phyloP scores from a whole-genome alignment of 2,329 filamentous ascomycete species.

The Fusarium sacchari region DNA sequence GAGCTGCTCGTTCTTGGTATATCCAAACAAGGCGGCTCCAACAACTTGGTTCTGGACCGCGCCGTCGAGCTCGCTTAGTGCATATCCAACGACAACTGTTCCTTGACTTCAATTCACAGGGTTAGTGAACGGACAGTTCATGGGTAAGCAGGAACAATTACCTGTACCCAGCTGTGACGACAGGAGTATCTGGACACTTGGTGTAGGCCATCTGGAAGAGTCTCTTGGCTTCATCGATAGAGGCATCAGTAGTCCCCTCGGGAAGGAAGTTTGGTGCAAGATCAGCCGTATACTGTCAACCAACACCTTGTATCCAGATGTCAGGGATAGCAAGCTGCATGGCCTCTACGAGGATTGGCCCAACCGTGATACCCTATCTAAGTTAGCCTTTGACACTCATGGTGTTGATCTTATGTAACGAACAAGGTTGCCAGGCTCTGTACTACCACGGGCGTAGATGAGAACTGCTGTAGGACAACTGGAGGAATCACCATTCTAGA shows the following conservation, averaged over 20 bases:
- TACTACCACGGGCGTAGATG: not conserved
- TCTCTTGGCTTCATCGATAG: not conserved
- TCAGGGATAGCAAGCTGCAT: not conserved
- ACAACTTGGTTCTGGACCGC: conserved; percentile 1
- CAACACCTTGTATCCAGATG: conserved; percentile 10
- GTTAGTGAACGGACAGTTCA: not conserved
- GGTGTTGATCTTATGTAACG: accelerated
- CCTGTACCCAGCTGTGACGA: conserved; percentile 10
- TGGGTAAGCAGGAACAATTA: accelerated
- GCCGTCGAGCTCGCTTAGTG: not conserved
- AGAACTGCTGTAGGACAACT: conserved; percentile 3
- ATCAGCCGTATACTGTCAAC: not conserved
- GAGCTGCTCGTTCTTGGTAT: conserved; percentile 10
- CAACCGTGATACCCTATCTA: not conserved
- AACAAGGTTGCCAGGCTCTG: not conserved
- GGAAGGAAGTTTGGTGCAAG: not conserved
- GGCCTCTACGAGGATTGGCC: not conserved
- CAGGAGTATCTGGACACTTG: not conserved
- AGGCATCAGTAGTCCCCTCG: not conserved
- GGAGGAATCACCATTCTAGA: not conserved
- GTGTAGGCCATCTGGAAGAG: not conserved
- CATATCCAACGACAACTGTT: not conserved
- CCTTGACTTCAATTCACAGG: not conserved
- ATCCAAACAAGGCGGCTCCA: not conserved
- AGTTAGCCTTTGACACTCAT: not conserved